A percentile compares a stretch with the other conserved stretches of the same genome.
Conservation (phyloP, 352 stramenopile genomes). For the Phytophthora lateralis region DNA sequence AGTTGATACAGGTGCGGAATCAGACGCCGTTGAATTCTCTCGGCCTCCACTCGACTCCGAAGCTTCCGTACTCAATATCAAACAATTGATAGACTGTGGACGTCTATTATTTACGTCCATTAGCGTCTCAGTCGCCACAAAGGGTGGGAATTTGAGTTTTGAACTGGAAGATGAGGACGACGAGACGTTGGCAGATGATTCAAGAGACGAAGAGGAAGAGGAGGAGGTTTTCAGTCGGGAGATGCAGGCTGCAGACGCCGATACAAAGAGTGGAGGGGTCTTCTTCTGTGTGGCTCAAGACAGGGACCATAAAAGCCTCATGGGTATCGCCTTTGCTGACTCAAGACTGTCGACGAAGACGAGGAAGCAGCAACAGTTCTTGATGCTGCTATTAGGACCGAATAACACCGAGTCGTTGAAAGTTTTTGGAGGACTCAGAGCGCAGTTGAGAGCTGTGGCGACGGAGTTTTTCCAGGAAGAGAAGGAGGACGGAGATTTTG, state of each 20-base stretch:
- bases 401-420: slow-evolving; percentile 16
- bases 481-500: slow-evolving; percentile 28
- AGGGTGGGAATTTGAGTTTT: slow-evolving; percentile 14
- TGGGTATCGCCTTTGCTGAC: slow-evolving; percentile 59
- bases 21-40: slow-evolving; percentile 16
- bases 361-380: slow-evolving; percentile 55
- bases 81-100: slow-evolving; percentile 25
- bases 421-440: slow-evolving; percentile 46
- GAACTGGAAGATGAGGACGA: slow-evolving; percentile 30
- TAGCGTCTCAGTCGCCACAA: background rate
- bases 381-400: slow-evolving; percentile 39
- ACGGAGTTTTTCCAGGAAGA: slow-evolving; percentile 38
- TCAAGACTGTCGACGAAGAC: slow-evolving; percentile 37
- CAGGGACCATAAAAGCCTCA: slow-evolving; percentile 13
- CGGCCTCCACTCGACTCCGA: slow-evolving; percentile 26
- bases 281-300: slow-evolving; percentile 55
- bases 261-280: slow-evolving; percentile 29
- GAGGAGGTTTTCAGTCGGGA: slow-evolving; percentile 81
- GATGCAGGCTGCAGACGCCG: slow-evolving; percentile 40
- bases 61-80: slow-evolving; percentile 9
- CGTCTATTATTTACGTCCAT: slow-evolving; percentile 10
- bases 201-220: slow-evolving; percentile 53
- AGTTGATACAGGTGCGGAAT: background rate
- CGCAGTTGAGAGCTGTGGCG: slow-evolving; percentile 39
- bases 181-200: slow-evolving; percentile 12